Percentiles rank a stretch among this genome's conserved stretches.
These are phyloP conservation scores for Solanum medicagineum DNA, from an alignment of 257 asterid species.

Conservation along the genomic window DNA sequence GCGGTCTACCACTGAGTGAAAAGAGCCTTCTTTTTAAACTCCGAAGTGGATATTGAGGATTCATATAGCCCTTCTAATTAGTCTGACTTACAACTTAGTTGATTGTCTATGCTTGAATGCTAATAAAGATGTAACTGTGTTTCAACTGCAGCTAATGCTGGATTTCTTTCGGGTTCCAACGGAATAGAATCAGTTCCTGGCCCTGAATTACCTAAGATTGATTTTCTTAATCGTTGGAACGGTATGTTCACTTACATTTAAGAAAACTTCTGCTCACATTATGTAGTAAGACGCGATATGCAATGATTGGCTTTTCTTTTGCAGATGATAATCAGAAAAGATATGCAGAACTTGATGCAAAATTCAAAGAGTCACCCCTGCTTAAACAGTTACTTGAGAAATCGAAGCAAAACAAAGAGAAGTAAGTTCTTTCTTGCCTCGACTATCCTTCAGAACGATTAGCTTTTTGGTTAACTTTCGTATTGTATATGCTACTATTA, in stretches of 20 bases:
- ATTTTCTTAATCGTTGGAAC: constrained; percentile 64
- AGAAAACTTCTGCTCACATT: not conserved
- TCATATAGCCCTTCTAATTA: too few species aligned
- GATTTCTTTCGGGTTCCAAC: constrained; percentile 62
- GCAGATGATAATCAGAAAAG: constrained; percentile 83
- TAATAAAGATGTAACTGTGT: not conserved
- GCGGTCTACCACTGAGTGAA: too few species aligned
- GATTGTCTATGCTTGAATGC: not conserved
- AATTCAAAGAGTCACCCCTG: constrained; percentile 77
- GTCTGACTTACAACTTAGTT: too few species aligned
- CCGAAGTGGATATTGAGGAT: too few species aligned
- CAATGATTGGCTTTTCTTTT: constrained; percentile 3
- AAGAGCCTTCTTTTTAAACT: too few species aligned
- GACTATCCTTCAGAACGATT: not conserved
- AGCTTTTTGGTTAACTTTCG: not conserved
- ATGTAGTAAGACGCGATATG: not conserved
- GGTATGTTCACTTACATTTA: constrained; percentile 22
- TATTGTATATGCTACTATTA: too few species aligned
- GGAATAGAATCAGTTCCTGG: constrained; percentile 94
- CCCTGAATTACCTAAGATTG: constrained; percentile 74
- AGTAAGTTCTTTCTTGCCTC: constrained; percentile 27
- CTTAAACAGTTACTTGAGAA: constrained; percentile 80
- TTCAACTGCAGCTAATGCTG: constrained; percentile 71
- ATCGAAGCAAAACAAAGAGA: constrained; percentile 58
- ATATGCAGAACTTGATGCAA: constrained; percentile 78